These are phyloP conservation scores for Chlamydomonas sphaeroides DNA, from an alignment of 139 green algal genomes.

Conservation along the genomic window DNA sequence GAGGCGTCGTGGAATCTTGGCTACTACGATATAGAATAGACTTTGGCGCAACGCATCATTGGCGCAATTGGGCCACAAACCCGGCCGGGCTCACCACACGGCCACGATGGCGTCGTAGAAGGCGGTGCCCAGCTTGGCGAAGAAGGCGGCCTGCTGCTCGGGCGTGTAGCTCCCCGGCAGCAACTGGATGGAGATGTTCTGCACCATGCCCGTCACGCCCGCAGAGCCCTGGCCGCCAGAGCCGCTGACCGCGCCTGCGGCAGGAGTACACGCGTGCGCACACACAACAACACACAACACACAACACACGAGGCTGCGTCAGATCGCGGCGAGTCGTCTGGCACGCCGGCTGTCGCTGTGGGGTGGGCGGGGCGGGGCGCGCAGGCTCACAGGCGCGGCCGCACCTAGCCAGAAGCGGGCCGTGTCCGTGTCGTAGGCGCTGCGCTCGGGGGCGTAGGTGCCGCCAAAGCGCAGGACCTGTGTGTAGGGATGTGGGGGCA, in stretches of 20 bases:
- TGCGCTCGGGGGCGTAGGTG: neutral
- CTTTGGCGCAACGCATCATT: too few species aligned
- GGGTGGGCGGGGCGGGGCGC: too few species aligned
- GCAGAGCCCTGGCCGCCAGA: conserved; percentile 8
- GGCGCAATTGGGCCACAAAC: too few species aligned
- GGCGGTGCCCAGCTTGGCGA: conserved; percentile 1
- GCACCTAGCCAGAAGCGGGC: conserved; percentile 15
- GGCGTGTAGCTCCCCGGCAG: neutral
- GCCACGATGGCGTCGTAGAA: conserved; percentile 6
- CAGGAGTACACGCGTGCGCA: neutral
- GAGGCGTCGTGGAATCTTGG: too few species aligned
- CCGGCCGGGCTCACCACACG: conserved; percentile 6
- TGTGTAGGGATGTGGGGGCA: too few species aligned
- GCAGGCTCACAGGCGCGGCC: too few species aligned
- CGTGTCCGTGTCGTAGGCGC: neutral
- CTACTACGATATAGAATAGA: too few species aligned
- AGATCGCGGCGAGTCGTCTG: too few species aligned
- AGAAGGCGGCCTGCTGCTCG: neutral
- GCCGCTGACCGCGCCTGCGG: neutral
- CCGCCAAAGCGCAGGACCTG: neutral
- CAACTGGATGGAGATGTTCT: conserved; percentile 1
- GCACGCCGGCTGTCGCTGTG: too few species aligned
- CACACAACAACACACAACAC: neutral
- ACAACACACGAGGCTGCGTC: too few species aligned
- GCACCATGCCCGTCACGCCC: neutral